Conservation (phyloP, 805 yeast species). For the Metahyphopichia silvanorum region DNA sequence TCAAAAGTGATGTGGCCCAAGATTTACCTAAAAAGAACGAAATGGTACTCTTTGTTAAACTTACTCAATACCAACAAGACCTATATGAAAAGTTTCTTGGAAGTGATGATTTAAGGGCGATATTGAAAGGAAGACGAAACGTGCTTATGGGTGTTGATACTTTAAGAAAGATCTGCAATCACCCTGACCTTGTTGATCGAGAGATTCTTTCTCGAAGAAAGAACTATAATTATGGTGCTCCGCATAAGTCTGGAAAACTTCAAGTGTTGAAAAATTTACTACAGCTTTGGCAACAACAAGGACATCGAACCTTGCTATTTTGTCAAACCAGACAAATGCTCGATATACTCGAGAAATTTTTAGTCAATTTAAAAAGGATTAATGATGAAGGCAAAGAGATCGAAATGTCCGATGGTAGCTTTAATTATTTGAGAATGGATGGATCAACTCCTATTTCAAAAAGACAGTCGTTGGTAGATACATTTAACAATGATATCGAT, state of each 20-base stretch:
- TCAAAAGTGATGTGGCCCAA: slow-evolving; percentile 91
- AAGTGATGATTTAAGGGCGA: slow-evolving; percentile 71
- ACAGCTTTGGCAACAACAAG: slow-evolving; percentile 71
- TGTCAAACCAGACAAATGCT: slow-evolving; percentile 94
- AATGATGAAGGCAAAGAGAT: slow-evolving; percentile 11
- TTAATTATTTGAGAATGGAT: slow-evolving; percentile 81
- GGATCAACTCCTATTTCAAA: slow-evolving; percentile 81
- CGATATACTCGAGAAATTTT: slow-evolving; percentile 73
- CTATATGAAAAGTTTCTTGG: slow-evolving; percentile 72
- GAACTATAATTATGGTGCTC: slow-evolving; percentile 50
- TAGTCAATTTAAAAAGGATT: slow-evolving; percentile 35
- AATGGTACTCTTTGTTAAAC: slow-evolving; percentile 86
- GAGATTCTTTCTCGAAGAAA: slow-evolving; percentile 31
- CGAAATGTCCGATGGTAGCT: slow-evolving; percentile 8
- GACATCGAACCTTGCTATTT: slow-evolving; percentile 79
- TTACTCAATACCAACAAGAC: slow-evolving; percentile 72
- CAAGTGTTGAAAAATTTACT: slow-evolving; percentile 79
- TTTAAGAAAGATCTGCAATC: slow-evolving; percentile 89
- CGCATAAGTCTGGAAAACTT: slow-evolving; percentile 78
- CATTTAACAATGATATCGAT: slow-evolving; percentile 60
- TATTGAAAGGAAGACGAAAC: slow-evolving; percentile 71
- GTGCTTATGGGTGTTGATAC: slow-evolving; percentile 88
- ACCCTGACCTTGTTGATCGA: slow-evolving; percentile 76
- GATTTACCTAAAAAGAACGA: slow-evolving; percentile 92
- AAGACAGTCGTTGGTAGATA: slow-evolving; percentile 78